These are phyloP conservation scores for Bretschneidera sinensis DNA, from an alignment of 345 rosid species.

Conservation along the genomic window DNA sequence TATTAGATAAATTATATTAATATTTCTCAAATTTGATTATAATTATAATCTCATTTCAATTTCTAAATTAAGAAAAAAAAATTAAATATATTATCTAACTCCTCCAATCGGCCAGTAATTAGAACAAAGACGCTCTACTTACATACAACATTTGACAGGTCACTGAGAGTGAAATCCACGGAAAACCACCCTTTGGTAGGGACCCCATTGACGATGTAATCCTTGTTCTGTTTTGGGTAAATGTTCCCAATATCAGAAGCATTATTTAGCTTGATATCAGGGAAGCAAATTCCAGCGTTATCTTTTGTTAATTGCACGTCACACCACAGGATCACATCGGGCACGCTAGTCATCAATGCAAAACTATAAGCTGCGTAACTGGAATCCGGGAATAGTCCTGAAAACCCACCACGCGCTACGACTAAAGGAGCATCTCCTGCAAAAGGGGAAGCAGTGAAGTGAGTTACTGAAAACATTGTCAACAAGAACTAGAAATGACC, in stretches of 20 bases:
- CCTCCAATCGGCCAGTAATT: background rate
- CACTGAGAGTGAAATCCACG: slow-evolving; percentile 52
- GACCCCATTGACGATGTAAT: slow-evolving; percentile 56
- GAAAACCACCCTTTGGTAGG: slow-evolving; percentile 58
- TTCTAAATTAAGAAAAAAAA: too few relatives aligned
- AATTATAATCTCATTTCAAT: too few relatives aligned
- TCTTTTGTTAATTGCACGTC: slow-evolving; percentile 91
- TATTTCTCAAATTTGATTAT: too few relatives aligned
- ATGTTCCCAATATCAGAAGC: slow-evolving; percentile 18
- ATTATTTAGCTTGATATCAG: slow-evolving; percentile 56
- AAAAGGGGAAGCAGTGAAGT: slow-evolving; percentile 13
- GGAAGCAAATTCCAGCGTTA: slow-evolving; percentile 62
- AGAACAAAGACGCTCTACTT: slow-evolving; percentile 26
- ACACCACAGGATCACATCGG: slow-evolving; percentile 57
- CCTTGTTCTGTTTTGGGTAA: slow-evolving; percentile 17
- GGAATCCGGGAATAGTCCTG: slow-evolving; percentile 78
- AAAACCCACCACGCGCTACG: slow-evolving; percentile 87
- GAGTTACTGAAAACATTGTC: slow-evolving; percentile 1
- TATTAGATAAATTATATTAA: too few relatives aligned
- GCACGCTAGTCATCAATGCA: slow-evolving; percentile 23
- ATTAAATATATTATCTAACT: background rate
- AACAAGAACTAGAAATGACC: background rate
- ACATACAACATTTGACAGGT: slow-evolving; percentile 37
- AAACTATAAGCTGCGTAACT: slow-evolving; percentile 47
- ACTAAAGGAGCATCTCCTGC: slow-evolving; percentile 71